Evolutionary conservation across 768 basidiomycete genomes (phyloP).

Genomic region (Erythrobasidium yunnanense): DNA sequence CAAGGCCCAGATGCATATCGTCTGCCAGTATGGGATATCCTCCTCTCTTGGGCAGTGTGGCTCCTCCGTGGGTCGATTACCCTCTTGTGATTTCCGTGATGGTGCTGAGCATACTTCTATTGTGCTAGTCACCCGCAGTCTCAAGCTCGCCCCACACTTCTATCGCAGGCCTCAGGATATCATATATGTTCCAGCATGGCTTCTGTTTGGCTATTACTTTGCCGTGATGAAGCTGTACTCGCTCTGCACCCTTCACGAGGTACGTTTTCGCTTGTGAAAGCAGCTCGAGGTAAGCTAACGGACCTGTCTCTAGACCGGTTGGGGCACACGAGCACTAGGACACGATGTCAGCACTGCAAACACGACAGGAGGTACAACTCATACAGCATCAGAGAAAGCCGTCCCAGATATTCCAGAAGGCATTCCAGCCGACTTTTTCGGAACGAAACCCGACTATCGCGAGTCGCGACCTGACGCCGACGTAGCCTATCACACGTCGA

Average conservation of each 20-base stretch:
- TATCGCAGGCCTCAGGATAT: conserved; percentile 66
- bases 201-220: conserved; percentile 86
- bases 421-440: neutral
- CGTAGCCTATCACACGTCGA: too few species aligned
- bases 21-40: conserved; percentile 38
- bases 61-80: conserved; percentile 31
- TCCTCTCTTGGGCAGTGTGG: conserved; percentile 44
- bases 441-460: neutral
- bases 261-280: conserved; percentile 39
- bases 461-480: too few species aligned
- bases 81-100: neutral
- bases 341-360: too few species aligned
- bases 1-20: conserved; percentile 11
- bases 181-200: conserved; percentile 73
- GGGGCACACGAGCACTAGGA: conserved; percentile 94
- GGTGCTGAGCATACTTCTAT: neutral
- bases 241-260: conserved; percentile 77
- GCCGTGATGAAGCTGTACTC: conserved; percentile 91
- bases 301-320: conserved; percentile 55
- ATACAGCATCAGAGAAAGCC: neutral
- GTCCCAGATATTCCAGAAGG: neutral
- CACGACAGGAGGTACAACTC: conserved; percentile 39
- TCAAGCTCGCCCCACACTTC: conserved; percentile 67
- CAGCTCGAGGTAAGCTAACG: neutral
- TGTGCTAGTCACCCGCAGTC: conserved; percentile 42